Percentiles rank a stretch among this genome's conserved stretches.
These are phyloP conservation scores for Dothiorella sarmentorum DNA, from an alignment of 2,329 filamentous ascomycete genomes.

Conservation along the genomic window DNA sequence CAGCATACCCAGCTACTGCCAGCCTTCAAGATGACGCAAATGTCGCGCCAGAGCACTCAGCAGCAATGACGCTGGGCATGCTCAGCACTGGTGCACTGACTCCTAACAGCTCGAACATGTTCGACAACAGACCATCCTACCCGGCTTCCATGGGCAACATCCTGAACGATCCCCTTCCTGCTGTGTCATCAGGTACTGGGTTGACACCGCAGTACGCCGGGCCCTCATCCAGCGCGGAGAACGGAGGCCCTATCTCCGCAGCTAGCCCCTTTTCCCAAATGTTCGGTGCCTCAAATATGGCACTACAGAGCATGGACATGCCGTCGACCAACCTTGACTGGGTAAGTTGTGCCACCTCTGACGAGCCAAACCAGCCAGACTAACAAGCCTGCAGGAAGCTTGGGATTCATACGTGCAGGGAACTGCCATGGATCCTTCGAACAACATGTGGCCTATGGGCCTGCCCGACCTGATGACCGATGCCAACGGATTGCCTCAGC, in stretches of 20 bases:
- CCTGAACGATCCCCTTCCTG: conserved; percentile 31
- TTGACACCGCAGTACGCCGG: conserved; percentile 34
- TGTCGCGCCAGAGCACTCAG: conserved; percentile 57
- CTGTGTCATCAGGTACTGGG: conserved; percentile 28
- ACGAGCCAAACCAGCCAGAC: conserved; percentile 20
- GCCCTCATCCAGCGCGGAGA: conserved; percentile 28
- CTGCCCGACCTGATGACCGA: conserved; percentile 19
- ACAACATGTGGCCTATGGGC: conserved; percentile 46
- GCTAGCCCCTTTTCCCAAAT: conserved; percentile 54
- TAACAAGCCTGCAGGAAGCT: conserved; percentile 51
- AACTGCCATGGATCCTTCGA: conserved; percentile 42
- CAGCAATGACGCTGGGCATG: conserved; percentile 68
- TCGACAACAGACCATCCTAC: conserved; percentile 34
- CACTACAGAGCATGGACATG: conserved; percentile 54
- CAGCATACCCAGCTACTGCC: conserved; percentile 28
- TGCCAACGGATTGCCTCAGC: conserved; percentile 23
- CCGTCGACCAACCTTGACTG: conserved; percentile 55
- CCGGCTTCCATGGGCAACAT: conserved; percentile 38
- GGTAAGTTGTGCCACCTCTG: conserved; percentile 51
- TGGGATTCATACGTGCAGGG: conserved; percentile 69
- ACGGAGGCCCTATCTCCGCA: conserved; percentile 38
- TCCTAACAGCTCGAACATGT: conserved; percentile 45
- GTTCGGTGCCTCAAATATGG: conserved; percentile 46
- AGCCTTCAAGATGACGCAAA: conserved; percentile 51
- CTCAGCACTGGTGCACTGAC: conserved; percentile 61